Base-by-base conservation (phyloP, 1,284 basidiomycete genomes). In the Fomitopsis schrenkii region DNA sequence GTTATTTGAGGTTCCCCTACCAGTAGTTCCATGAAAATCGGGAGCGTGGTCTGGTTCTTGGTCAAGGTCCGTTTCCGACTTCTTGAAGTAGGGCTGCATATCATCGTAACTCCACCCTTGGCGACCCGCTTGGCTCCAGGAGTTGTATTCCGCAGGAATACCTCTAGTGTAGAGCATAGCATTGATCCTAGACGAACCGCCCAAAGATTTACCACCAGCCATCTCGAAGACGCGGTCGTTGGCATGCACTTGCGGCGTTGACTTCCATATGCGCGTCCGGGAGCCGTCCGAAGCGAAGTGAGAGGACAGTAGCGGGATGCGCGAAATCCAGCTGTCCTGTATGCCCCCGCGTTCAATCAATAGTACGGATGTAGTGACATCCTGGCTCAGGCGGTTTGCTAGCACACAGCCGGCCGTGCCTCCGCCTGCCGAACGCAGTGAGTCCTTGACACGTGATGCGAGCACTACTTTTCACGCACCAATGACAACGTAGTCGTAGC, bases 41-140 rank as follows among this genome's bases (percentile, higher is more conserved):
- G 30, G 8, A 6, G 52, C 26, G 1, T 40, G 17, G 28, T 28
- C 7, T 3, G 41, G 59, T 22, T 60, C 59, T 38, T 60, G 53
- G 35, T 60, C 59, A n/a, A 55, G 42, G 50, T 60, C 53, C 14
- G 59, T 60, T 61, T 79, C 74, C 0, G 74, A 72, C 59, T 74
- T 77, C 8, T 68, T 63, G 63, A 80, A 79, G 58, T 74, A 76
- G 0, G 73, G 74, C 60, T 73, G 62, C n/a, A 79, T 59, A 10
- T 78, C 74, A 1, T 72, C 67, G 60, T 71, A 80, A 8, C 70
- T 69, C 77, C 77, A 80, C 1, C 75, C 75, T n/a, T 68, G 62
- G 22, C 72, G 64, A 0, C 76, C 77, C 15, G 66, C 66, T 5
- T 66, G 62, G 36, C 63, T 67, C 79, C 77, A 79, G 8, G 70